Conservation (phyloP, 2,329 filamentous ascomycete species). For the Microsporum ferrugineum region DNA sequence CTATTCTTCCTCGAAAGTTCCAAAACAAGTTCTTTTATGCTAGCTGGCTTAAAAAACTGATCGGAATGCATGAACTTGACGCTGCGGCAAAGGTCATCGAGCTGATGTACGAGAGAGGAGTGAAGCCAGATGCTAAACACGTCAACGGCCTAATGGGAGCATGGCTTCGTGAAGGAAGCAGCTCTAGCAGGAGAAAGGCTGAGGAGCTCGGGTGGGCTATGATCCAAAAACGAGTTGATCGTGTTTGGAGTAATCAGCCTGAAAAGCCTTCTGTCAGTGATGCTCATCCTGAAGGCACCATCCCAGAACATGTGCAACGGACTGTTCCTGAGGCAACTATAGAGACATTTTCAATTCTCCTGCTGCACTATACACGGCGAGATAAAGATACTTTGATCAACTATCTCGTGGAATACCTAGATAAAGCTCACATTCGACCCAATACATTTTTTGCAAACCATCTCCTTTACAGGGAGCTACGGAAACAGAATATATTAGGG, state of each 20-base stretch:
- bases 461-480: constrained; percentile 55
- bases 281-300: constrained; percentile 11
- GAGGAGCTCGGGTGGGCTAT: constrained; percentile 64
- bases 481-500: constrained; percentile 44
- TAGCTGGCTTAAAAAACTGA: constrained; percentile 77
- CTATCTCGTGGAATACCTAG: constrained; percentile 51
- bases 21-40: constrained; percentile 73
- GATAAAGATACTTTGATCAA: constrained; percentile 47
- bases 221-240: constrained; percentile 56
- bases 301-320: constrained; percentile 32
- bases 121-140: constrained; percentile 60
- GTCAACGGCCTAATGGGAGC: constrained; percentile 73
- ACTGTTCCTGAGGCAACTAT: constrained; percentile 51
- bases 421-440: constrained; percentile 51
- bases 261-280: constrained; percentile 21
- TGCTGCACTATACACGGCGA: constrained; percentile 58
- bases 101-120: constrained; percentile 59
- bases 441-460: constrained; percentile 73
- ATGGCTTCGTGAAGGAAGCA: constrained; percentile 55
- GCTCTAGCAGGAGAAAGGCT: constrained; percentile 47
- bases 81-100: constrained; percentile 62
- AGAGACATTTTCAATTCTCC: constrained; percentile 66
- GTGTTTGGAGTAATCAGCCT: constrained; percentile 38
- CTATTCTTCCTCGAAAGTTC: constrained; percentile 41
- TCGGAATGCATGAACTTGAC: constrained; percentile 58